These are phyloP conservation scores for Lepidium campestre DNA, from an alignment of 441 rosid genomes.

Conservation along the genomic window DNA sequence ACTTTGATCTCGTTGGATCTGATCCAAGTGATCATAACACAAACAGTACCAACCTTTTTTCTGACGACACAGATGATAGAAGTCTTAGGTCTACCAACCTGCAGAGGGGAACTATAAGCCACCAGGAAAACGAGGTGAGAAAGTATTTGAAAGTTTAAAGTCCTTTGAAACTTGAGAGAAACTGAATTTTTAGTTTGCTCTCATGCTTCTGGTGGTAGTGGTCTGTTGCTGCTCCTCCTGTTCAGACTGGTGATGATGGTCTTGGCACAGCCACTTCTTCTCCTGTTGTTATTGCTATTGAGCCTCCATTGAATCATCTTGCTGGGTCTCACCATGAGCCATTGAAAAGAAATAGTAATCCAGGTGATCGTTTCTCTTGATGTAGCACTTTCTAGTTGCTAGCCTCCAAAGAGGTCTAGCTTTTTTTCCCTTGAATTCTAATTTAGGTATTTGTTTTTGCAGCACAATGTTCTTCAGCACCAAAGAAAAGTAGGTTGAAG, in stretches of 20 bases:
- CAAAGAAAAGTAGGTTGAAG: slow-evolving; percentile 78
- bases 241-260: slow-evolving; percentile 22
- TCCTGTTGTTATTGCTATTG: slow-evolving; percentile 23
- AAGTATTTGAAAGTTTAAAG: slow-evolving; percentile 7
- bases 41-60: slow-evolving; percentile 81
- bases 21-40: slow-evolving; percentile 97
- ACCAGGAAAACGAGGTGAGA: slow-evolving; percentile 77
- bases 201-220: slow-evolving; percentile 28
- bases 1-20: slow-evolving; percentile 71
- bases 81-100: slow-evolving; percentile 51
- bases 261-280: slow-evolving; percentile 28
- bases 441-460: slow-evolving; percentile 16
- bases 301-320: slow-evolving; percentile 30
- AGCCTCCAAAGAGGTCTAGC: background rate
- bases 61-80: slow-evolving; percentile 93
- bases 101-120: slow-evolving; percentile 48
- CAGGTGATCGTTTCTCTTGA: slow-evolving; percentile 44
- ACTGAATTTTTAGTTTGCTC: slow-evolving; percentile 16
- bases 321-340: slow-evolving; percentile 45
- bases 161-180: background rate
- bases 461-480: slow-evolving; percentile 62
- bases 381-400: background rate
- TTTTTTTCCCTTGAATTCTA: slow-evolving; percentile 10
- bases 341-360: slow-evolving; percentile 47
- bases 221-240: slow-evolving; percentile 34